Base-by-base conservation (phyloP, 208 protist genomes). In the Acanthamoeba sp. region DNA sequence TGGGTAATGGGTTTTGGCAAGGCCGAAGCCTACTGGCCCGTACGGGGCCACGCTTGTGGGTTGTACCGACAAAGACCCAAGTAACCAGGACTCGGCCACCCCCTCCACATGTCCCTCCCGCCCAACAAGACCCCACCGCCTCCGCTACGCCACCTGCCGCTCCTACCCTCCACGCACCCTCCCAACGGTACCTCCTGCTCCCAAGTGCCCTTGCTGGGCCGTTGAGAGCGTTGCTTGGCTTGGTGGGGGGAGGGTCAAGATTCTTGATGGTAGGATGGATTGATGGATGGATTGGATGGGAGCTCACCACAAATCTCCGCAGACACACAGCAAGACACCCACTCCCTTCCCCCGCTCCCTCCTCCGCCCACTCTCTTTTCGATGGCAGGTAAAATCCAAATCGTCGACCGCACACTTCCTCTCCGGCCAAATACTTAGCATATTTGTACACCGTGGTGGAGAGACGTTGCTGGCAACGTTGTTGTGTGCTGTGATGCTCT, bases 91-190 rank as follows among this genome's bases (percentile, higher is more conserved):
- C 76, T 12, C 73, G 27, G 12, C 59, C 59, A n/a, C 2, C 34
- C 69, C 20, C 69, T 48, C 10, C 42, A 3, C 76, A 85, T 85
- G 76, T 85, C 76, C n/a, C 29, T 36, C 9, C 76, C 76, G 24
- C 76, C 76, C 76, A 85, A 85, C 45, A 85, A 85, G 42, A 82
- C 32, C 38, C 22, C 76, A n/a, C 76, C 76, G n/a, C 18, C 76
- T 24, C 42, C 42, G 45, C 76, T 36, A 1, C 76, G 76, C 71
- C 71, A 82, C 38, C 29, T 82, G 18, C 2, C 64, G 64, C 76
- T 57, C 14, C 20, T 85, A 18, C 76, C 45, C 42, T 29, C 76
- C 22, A 42, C 76, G 14, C 76, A 36, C 22, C 76, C 76, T 5
- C 45, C 76, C 76, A 85, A 14, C 20, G 76, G 76, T 85, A 57